A percentile compares a stretch with the other conserved stretches of the same genome.
These are phyloP conservation scores for Kitagawia praeruptora DNA, from an alignment of 129 eudicot genomes.

Conservation along the genomic window DNA sequence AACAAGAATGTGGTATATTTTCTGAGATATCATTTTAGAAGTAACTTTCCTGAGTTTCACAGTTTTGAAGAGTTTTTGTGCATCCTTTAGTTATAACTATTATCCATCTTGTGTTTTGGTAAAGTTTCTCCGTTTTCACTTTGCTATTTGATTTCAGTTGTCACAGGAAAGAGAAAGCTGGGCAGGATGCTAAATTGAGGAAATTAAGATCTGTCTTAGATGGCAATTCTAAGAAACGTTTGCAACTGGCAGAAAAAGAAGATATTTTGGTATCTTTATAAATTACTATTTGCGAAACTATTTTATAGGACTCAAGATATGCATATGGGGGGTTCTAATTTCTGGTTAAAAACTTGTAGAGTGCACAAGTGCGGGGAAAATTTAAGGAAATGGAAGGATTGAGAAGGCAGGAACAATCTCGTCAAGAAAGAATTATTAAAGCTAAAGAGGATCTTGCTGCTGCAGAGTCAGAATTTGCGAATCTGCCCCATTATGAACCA, in stretches of 20 bases:
- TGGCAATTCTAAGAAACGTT: conserved; percentile 38
- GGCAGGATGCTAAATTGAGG: conserved; percentile 38
- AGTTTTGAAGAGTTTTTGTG: background rate
- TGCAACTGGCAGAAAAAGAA: conserved; percentile 59
- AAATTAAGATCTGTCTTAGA: conserved; percentile 41
- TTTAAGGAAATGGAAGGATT: conserved; percentile 71
- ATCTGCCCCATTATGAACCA: conserved; percentile 52
- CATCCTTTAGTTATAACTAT: background rate
- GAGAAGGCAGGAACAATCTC: conserved; percentile 63
- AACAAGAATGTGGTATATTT: background rate
- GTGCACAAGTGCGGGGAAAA: conserved; percentile 58
- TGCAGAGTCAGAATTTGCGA: conserved; percentile 59
- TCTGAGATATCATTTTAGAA: background rate
- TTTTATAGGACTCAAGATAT: background rate
- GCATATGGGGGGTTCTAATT: conserved; percentile 4
- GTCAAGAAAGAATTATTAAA: conserved; percentile 50
- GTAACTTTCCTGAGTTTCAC: background rate
- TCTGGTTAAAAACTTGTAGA: conserved; percentile 29
- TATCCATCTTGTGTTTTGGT: background rate
- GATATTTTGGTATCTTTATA: conserved; percentile 42
- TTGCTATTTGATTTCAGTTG: conserved; percentile 35
- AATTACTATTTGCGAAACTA: background rate
- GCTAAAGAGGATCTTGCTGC: conserved; percentile 61
- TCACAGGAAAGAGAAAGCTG: conserved; percentile 39
- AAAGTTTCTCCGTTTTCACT: background rate